phyloP scores from a whole-genome alignment of 108 stramenopile species.

The Cylindrotheca fusiformis region DNA sequence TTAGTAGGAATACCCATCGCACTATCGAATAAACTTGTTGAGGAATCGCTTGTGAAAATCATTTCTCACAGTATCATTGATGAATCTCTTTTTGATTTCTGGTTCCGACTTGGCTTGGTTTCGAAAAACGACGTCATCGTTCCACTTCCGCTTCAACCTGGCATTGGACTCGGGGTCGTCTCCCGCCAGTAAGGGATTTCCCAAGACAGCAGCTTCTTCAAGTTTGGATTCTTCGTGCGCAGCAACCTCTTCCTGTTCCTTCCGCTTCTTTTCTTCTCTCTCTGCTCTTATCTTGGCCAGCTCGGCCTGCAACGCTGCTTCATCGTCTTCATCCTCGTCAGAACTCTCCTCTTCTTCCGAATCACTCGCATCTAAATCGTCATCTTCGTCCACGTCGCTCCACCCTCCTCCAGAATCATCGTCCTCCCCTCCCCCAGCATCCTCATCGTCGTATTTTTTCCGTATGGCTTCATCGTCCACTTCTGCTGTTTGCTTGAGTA shows the following conservation, averaged over 20 bases:
- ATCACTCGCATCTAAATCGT: slow-evolving; percentile 59
- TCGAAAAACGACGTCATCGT: slow-evolving; percentile 97
- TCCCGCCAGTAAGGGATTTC: slow-evolving; percentile 81
- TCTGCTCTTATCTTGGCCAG: slow-evolving; percentile 89
- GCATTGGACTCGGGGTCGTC: slow-evolving; percentile 22
- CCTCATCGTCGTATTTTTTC: slow-evolving; percentile 55
- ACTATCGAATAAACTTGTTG: slow-evolving; percentile 91
- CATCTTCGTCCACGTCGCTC: slow-evolving; percentile 40
- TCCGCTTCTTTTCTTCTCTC: slow-evolving; percentile 72
- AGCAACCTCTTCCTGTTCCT: slow-evolving; percentile 77
- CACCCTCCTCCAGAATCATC: slow-evolving; percentile 62
- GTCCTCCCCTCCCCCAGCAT: slow-evolving; percentile 23
- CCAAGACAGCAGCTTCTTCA: slow-evolving; percentile 85
- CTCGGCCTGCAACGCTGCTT: slow-evolving; percentile 88
- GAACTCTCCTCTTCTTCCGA: slow-evolving; percentile 58
- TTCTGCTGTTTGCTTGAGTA: slow-evolving; percentile 80
- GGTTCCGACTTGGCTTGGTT: slow-evolving; percentile 93
- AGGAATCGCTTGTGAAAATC: slow-evolving; percentile 96
- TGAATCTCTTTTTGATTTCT: slow-evolving; percentile 88
- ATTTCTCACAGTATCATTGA: slow-evolving; percentile 96
- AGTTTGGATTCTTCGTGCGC: slow-evolving; percentile 63
- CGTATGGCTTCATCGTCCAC: slow-evolving; percentile 63
- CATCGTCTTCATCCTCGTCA: slow-evolving; percentile 92
- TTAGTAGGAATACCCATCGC: too few relatives aligned
- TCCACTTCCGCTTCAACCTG: slow-evolving; percentile 88